phyloP scores from a whole-genome alignment of 768 basidiomycete genomes.

The Phylloporus scabripes region DNA sequence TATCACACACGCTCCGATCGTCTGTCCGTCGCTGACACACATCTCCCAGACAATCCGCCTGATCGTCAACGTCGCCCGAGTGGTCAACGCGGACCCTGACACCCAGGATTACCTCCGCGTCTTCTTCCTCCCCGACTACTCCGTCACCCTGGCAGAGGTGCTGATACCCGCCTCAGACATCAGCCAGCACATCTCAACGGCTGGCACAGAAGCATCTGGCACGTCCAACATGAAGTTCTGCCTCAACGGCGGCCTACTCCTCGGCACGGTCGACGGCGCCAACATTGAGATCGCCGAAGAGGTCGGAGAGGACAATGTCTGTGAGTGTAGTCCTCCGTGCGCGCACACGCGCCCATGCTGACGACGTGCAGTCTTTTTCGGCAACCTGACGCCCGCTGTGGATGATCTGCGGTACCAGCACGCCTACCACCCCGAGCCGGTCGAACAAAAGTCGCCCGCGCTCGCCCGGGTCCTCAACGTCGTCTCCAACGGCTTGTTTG shows the following conservation, averaged over 20 bases:
- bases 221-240: slow-evolving; percentile 90
- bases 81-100: slow-evolving; percentile 70
- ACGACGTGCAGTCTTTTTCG: slow-evolving; percentile 69
- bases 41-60: slow-evolving; percentile 74
- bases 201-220: slow-evolving; percentile 86
- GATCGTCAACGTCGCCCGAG: slow-evolving; percentile 82
- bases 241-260: slow-evolving; percentile 81
- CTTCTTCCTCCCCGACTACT: slow-evolving; percentile 96
- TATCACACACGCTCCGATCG: slow-evolving; percentile 17
- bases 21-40: not conserved
- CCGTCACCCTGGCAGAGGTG: slow-evolving; percentile 75
- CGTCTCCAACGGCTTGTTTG: slow-evolving; percentile 75
- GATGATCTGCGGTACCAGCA: slow-evolving; percentile 86
- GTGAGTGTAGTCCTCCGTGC: slow-evolving; percentile 43
- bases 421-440: slow-evolving; percentile 70
- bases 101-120: slow-evolving; percentile 82
- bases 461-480: slow-evolving; percentile 74
- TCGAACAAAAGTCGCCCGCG: slow-evolving; percentile 79
- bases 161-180: slow-evolving; percentile 92
- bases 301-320: slow-evolving; percentile 88
- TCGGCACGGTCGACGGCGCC: slow-evolving; percentile 93
- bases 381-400: slow-evolving; percentile 81
- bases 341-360: not conserved
- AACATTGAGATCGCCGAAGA: slow-evolving; percentile 97
- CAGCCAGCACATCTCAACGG: slow-evolving; percentile 95